A percentile compares a stretch with the other conserved stretches of the same genome.
phyloP scores from a whole-genome alignment of 2,329 filamentous ascomycete species.

The Aspergillus brunneoviolaceus region DNA sequence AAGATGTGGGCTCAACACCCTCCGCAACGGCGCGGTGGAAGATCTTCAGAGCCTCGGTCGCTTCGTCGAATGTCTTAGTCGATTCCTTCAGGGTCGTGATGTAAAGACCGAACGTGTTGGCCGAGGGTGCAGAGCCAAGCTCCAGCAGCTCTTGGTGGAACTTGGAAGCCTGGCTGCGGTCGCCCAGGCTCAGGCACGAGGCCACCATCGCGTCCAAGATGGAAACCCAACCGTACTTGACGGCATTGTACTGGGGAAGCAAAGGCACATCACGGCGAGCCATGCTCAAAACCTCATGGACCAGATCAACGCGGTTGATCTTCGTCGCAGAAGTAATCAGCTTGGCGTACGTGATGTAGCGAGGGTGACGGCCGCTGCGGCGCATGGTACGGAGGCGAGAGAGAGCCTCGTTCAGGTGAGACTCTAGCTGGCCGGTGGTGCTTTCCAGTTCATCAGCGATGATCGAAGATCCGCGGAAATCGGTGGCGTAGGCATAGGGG shows the following conservation, averaged over 20 bases:
- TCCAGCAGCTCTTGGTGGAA: slow-evolving; percentile 89
- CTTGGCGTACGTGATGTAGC: slow-evolving; percentile 96
- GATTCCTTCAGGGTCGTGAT: slow-evolving; percentile 99
- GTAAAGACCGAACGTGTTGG: slow-evolving; percentile 97
- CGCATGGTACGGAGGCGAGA: slow-evolving; percentile 89
- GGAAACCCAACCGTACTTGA: slow-evolving; percentile 93
- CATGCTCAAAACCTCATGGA: slow-evolving; percentile 84
- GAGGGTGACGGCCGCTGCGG: slow-evolving; percentile 82
- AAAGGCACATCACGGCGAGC: slow-evolving; percentile 86
- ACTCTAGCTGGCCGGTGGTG: slow-evolving; percentile 68
- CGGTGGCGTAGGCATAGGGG: slow-evolving; percentile 84
- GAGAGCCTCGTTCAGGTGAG: slow-evolving; percentile 76
- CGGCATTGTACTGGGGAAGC: slow-evolving; percentile 76
- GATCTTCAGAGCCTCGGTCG: slow-evolving; percentile 93
- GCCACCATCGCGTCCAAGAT: slow-evolving; percentile 97
- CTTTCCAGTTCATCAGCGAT: slow-evolving; percentile 90
- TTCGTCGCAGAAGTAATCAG: slow-evolving; percentile 87
- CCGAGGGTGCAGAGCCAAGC: slow-evolving; percentile 87
- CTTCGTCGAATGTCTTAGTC: slow-evolving; percentile 96
- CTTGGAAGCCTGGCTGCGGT: slow-evolving; percentile 75
- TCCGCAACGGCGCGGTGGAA: slow-evolving; percentile 92
- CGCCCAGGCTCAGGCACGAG: slow-evolving; percentile 79
- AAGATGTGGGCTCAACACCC: slow-evolving; percentile 92
- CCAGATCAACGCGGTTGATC: slow-evolving; percentile 75
- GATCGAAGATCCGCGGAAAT: slow-evolving; percentile 87